Evolutionary conservation across 2,329 filamentous ascomycete species (phyloP).

Genomic region (Colletotrichum filicis): DNA sequence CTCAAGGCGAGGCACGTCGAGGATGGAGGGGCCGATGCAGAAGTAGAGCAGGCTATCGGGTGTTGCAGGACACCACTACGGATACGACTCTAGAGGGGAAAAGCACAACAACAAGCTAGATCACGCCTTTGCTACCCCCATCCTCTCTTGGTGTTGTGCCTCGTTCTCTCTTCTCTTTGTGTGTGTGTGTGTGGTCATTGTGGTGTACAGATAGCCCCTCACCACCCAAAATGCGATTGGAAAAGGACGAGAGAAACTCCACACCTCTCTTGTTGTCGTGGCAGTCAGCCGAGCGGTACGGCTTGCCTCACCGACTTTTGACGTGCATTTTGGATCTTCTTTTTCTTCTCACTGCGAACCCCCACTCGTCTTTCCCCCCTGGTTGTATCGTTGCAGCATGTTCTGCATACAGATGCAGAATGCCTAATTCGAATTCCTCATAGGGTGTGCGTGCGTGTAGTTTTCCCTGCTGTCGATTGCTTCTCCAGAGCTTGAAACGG

Average conservation of each 20-base stretch:
- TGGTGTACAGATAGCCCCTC: background rate
- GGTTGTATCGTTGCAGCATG: background rate
- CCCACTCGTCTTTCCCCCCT: background rate
- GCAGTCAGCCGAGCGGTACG: conserved; percentile 27
- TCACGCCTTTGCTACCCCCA: background rate
- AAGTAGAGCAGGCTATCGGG: conserved; percentile 1
- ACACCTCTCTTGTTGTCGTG: conserved; percentile 19
- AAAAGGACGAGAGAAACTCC: background rate
- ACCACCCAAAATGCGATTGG: background rate
- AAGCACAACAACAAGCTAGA: background rate
- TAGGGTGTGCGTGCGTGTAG: background rate
- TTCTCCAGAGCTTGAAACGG: background rate
- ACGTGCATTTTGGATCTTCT: conserved; percentile 10
- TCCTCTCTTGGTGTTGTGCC: background rate
- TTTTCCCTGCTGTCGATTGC: background rate
- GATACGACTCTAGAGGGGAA: background rate
- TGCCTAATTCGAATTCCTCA: background rate
- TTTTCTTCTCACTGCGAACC: background rate
- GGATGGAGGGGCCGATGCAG: background rate
- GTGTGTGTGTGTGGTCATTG: background rate
- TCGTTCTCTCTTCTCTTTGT: background rate
- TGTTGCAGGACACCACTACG: conserved; percentile 3
- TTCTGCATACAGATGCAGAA: background rate
- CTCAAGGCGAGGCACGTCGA: background rate
- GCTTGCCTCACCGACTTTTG: conserved; percentile 34